phyloP scores from a whole-genome alignment of 179 eudicot genomes.

The Vitellaria paradoxa region DNA sequence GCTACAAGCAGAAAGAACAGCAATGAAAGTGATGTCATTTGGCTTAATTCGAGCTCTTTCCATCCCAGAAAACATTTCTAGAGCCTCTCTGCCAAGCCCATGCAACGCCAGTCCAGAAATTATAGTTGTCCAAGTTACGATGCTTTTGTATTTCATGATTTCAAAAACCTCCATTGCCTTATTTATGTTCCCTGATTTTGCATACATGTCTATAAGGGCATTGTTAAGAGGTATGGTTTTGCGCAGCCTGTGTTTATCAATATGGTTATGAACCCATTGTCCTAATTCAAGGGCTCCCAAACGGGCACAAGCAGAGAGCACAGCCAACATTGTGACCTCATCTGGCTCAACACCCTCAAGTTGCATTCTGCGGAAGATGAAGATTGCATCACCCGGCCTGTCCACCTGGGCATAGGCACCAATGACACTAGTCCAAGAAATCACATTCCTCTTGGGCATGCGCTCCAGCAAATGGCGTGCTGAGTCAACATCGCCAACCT shows the following conservation, averaged over 20 bases:
- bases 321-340: constrained; percentile 44
- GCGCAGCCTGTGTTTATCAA: constrained; percentile 23
- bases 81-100: constrained; percentile 52
- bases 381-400: constrained; percentile 40
- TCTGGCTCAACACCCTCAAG: constrained; percentile 42
- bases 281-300: constrained; percentile 55
- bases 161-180: constrained; percentile 45
- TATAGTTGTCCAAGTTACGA: constrained; percentile 57
- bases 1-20: constrained; percentile 54
- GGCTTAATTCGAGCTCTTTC: constrained; percentile 41
- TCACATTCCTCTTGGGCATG: constrained; percentile 40
- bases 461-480: constrained; percentile 30
- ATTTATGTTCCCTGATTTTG: constrained; percentile 45
- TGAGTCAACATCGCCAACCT: constrained; percentile 28
- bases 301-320: constrained; percentile 58
- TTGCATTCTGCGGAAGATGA: constrained; percentile 40
- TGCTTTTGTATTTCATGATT: constrained; percentile 29
- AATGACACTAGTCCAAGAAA: constrained; percentile 51
- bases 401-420: constrained; percentile 39
- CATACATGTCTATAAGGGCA: constrained; percentile 56
- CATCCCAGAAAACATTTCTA: constrained; percentile 47
- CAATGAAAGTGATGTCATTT: constrained; percentile 45
- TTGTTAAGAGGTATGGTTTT: constrained; percentile 31
- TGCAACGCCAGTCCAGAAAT: constrained; percentile 55
- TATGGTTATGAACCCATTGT: constrained; percentile 36